Percentiles rank a stretch among this genome's conserved stretches.
Conservation (phyloP, 2,329 filamentous ascomycete genomes). For the Stenocarpella maydis region DNA sequence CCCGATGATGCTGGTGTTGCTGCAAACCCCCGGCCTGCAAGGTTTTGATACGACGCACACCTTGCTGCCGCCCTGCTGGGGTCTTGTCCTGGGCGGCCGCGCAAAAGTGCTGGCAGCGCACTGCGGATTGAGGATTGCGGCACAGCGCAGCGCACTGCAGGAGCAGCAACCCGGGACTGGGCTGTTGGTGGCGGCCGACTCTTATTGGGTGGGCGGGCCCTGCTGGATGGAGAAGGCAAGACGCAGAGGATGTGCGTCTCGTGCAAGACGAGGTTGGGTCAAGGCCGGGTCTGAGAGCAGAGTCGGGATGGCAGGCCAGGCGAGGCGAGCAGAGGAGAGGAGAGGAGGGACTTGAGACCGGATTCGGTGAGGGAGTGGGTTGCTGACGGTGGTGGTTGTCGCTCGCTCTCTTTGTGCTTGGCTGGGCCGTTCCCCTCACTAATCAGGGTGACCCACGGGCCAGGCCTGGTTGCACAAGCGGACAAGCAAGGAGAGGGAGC, state of each 20-base stretch:
- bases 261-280: constrained; percentile 24
- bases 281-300: constrained; percentile 9
- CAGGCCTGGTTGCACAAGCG: constrained; percentile 11
- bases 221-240: constrained; percentile 4
- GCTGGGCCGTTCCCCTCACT: constrained; percentile 11
- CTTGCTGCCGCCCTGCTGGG: constrained; percentile 8
- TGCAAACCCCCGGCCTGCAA: constrained; percentile 16
- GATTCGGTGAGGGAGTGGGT: neutral
- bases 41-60: constrained; percentile 26
- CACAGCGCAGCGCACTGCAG: constrained; percentile 16
- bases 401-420: constrained; percentile 5
- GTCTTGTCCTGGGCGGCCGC: constrained; percentile 21
- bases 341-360: neutral
- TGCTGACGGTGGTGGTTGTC: neutral
- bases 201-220: constrained; percentile 13
- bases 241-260: constrained; percentile 21
- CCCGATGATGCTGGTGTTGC: constrained; percentile 27
- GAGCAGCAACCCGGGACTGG: constrained; percentile 1
- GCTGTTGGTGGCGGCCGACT: constrained; percentile 14
- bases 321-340: too few relatives aligned
- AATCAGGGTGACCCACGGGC: neutral
- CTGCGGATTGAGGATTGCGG: constrained; percentile 27
- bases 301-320: neutral
- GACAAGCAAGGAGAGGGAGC: neutral
- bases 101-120: constrained; percentile 26